phyloP scores from a whole-genome alignment of 1,284 basidiomycete genomes.

The Melampsora occidentalis region DNA sequence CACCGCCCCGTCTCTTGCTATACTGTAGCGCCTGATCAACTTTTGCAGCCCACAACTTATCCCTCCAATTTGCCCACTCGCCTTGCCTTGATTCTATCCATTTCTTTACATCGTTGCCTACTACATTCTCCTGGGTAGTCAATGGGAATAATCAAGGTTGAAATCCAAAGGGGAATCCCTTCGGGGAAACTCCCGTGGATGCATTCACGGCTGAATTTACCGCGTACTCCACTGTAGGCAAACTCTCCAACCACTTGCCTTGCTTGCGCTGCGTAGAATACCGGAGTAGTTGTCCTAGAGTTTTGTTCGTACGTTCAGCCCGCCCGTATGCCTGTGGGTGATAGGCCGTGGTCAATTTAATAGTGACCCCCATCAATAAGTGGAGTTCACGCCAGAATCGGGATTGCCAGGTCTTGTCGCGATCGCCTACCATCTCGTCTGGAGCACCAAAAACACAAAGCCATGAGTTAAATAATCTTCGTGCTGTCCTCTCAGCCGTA shows the following conservation, averaged over 20 bases:
- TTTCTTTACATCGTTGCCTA: not conserved
- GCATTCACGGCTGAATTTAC: not conserved
- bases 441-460: not conserved
- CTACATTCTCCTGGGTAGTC: too few relatives aligned
- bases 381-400: slow-evolving; percentile 1
- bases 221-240: too few relatives aligned
- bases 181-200: not conserved
- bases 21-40: not conserved
- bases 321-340: slow-evolving; percentile 10
- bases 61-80: not conserved
- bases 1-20: not conserved
- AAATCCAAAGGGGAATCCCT: not conserved
- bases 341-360: not conserved
- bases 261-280: not conserved
- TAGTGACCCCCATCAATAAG: not conserved
- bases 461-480: not conserved
- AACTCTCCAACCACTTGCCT: not conserved
- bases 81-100: not conserved
- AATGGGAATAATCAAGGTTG: not conserved
- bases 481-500: not conserved
- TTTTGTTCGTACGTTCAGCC: slow-evolving; percentile 13
- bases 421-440: not conserved
- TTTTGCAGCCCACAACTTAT: not conserved
- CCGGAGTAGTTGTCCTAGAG: not conserved
- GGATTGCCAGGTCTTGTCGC: not conserved